These are phyloP conservation scores for Paraphaeosphaeria sporulosa DNA, from an alignment of 2,329 filamentous ascomycete genomes.

Conservation along the genomic window DNA sequence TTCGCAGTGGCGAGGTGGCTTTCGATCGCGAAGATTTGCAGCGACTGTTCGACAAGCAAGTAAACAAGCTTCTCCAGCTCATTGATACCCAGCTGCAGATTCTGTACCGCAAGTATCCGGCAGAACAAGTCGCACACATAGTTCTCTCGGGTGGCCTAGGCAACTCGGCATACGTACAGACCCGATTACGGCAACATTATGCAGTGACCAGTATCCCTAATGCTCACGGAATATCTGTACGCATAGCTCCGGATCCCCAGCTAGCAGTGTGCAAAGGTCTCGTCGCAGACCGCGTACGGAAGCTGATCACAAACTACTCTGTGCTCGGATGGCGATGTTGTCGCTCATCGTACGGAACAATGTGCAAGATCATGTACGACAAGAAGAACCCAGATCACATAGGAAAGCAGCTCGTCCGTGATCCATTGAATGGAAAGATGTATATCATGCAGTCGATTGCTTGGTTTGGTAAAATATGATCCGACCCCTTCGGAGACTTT, in stretches of 20 bases:
- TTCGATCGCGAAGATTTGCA: conserved; percentile 45
- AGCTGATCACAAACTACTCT: conserved; percentile 51
- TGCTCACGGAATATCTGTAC: conserved; percentile 34
- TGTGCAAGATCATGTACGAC: conserved; percentile 49
- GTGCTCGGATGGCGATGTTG: conserved; percentile 54
- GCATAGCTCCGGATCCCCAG: conserved; percentile 58
- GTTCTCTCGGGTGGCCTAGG: conserved; percentile 55
- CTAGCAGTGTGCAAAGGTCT: conserved; percentile 64
- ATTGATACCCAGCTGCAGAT: conserved; percentile 45
- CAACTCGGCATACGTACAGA: conserved; percentile 53
- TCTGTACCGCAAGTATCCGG: conserved; percentile 37
- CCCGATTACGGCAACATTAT: conserved; percentile 45
- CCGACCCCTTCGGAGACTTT: background rate
- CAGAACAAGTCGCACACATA: conserved; percentile 45
- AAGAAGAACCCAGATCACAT: conserved; percentile 42
- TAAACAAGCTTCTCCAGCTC: conserved; percentile 43
- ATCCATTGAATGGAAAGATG: conserved; percentile 43
- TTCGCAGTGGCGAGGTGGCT: conserved; percentile 44
- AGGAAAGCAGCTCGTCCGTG: conserved; percentile 31
- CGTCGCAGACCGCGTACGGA: conserved; percentile 61
- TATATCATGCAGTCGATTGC: conserved; percentile 48
- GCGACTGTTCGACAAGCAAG: conserved; percentile 46
- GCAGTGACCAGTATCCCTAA: conserved; percentile 32
- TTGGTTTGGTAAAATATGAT: conserved; percentile 36
- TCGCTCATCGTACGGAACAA: conserved; percentile 47